Conservation (phyloP, 2,329 filamentous ascomycete species). For the Trichoderma arundinaceum region DNA sequence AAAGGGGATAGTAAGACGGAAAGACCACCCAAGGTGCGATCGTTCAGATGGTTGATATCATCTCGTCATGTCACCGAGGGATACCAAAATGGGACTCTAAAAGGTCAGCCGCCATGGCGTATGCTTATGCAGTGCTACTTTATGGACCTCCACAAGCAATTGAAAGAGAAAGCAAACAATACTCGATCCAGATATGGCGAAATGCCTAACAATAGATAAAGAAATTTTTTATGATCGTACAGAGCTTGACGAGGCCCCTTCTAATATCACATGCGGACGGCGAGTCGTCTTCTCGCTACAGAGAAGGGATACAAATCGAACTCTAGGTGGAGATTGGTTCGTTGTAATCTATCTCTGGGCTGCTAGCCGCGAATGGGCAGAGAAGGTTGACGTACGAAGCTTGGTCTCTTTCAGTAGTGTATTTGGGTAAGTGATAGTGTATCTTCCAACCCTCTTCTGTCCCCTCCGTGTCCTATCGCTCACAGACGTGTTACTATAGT, state of each 20-base stretch:
- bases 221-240: not conserved
- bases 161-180: not conserved
- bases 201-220: not conserved
- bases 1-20: too few relatives aligned
- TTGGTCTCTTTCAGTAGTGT: not conserved
- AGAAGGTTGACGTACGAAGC: not conserved
- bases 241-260: not conserved
- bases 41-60: constrained; percentile 11
- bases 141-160: not conserved
- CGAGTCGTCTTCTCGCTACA: not conserved
- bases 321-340: not conserved
- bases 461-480: not conserved
- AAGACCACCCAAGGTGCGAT: not conserved
- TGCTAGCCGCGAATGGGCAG: not conserved
- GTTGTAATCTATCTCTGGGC: constrained; percentile 15
- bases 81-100: constrained; percentile 12
- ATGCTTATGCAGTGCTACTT: constrained; percentile 4
- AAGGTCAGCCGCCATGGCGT: not conserved
- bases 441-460: not conserved
- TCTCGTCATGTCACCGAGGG: not conserved
- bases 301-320: not conserved
- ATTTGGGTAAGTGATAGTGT: not conserved
- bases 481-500: not conserved
- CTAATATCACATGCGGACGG: not conserved
- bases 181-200: not conserved